Percentiles rank a stretch among this genome's conserved stretches.
Evolutionary conservation across 1,139 yeast species (phyloP).

Genomic region (Nakaseomyces nivariensis): DNA sequence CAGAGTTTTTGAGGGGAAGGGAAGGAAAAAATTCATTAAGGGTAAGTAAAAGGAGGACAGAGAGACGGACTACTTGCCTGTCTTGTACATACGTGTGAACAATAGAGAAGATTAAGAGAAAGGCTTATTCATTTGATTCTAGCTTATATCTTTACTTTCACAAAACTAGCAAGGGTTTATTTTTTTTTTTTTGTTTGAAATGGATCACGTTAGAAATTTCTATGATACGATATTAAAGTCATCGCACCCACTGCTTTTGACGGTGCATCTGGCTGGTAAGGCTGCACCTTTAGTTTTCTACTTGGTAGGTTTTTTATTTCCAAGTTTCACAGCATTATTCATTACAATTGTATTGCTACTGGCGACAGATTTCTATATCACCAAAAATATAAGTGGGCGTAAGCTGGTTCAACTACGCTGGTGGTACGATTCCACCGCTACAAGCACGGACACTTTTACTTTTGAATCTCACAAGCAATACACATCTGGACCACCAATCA

Average conservation of each 20-base stretch:
- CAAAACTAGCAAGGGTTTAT: neutral
- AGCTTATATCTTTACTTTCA: neutral
- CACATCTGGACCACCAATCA: constrained; percentile 41
- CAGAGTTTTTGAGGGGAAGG: too few species aligned
- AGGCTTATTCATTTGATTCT: too few species aligned
- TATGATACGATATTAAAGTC: constrained; percentile 29
- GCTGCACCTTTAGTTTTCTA: constrained; percentile 27
- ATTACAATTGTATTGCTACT: constrained; percentile 64
- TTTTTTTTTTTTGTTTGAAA: neutral
- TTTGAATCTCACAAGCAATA: constrained; percentile 30
- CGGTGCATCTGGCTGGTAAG: constrained; percentile 26
- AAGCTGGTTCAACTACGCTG: constrained; percentile 84
- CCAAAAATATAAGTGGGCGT: constrained; percentile 84
- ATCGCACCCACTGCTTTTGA: constrained; percentile 26
- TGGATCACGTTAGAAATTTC: constrained; percentile 26
- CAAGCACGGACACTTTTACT: constrained; percentile 30
- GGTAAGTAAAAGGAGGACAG: neutral
- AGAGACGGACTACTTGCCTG: too few species aligned
- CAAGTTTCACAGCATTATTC: constrained; percentile 40
- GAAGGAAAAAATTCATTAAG: neutral
- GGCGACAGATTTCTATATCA: constrained; percentile 89
- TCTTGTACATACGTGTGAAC: too few species aligned
- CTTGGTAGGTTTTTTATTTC: constrained; percentile 25
- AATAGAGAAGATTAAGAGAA: too few species aligned
- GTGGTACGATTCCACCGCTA: constrained; percentile 61